These are phyloP conservation scores for Populus ilicifolia DNA, from an alignment of 345 rosid species.

Conservation along the genomic window DNA sequence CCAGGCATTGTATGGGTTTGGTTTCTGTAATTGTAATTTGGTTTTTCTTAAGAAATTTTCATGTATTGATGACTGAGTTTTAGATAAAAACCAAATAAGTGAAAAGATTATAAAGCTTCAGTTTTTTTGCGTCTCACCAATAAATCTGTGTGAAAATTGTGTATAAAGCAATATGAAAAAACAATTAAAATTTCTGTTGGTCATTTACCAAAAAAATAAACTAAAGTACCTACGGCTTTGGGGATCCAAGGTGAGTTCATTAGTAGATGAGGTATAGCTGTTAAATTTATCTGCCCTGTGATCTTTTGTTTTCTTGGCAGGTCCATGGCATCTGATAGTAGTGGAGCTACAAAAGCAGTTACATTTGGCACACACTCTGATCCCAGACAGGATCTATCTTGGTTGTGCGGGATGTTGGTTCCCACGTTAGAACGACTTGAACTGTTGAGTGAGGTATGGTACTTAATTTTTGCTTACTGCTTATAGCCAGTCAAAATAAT, in stretches of 20 bases:
- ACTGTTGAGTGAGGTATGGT: constrained; percentile 70
- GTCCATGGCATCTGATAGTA: constrained; percentile 34
- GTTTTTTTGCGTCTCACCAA: no score
- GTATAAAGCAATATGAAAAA: no score
- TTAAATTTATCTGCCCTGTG: background rate
- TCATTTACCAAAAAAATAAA: no score
- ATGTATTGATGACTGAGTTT: no score
- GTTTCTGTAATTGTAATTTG: background rate
- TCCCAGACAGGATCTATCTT: constrained; percentile 37
- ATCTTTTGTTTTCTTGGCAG: constrained; percentile 32
- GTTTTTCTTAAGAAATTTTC: no score
- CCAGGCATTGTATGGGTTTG: background rate
- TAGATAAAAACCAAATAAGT: no score
- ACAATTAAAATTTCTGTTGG: no score
- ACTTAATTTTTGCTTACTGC: background rate
- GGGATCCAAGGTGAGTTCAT: no score
- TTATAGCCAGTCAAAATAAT: background rate
- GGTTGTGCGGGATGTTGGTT: constrained; percentile 55
- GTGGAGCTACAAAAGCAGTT: constrained; percentile 28
- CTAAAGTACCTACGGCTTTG: no score
- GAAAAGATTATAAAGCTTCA: no score
- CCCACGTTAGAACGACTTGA: constrained; percentile 77
- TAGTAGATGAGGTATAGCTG: no score
- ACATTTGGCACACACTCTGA: constrained; percentile 43
- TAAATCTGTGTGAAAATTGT: no score